phyloP scores from a whole-genome alignment of 129 eudicot species.

The Dittrichia graveolens region DNA sequence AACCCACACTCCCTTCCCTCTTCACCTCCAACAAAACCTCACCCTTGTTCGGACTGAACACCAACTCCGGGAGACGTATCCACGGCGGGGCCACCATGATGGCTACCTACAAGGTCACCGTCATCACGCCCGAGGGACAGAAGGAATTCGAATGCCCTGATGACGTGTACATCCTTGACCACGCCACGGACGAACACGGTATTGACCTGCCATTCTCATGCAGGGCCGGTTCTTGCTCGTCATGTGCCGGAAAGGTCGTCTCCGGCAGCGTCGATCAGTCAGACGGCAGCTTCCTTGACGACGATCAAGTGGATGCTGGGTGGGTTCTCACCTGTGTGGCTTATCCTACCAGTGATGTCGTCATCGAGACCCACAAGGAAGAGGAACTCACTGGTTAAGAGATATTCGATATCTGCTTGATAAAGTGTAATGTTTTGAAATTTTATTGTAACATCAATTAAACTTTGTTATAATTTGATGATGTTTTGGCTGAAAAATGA shows the following conservation, averaged over 20 bases:
- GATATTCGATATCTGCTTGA: not conserved
- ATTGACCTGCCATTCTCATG: constrained; percentile 76
- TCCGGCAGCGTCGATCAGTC: constrained; percentile 66
- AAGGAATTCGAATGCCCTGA: constrained; percentile 45
- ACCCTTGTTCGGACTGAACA: constrained; percentile 39
- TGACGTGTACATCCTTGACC: constrained; percentile 63
- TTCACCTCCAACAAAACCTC: constrained; percentile 21
- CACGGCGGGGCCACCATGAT: constrained; percentile 44
- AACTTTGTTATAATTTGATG: too few species aligned
- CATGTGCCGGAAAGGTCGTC: constrained; percentile 67
- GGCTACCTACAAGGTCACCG: constrained; percentile 68
- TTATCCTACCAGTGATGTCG: constrained; percentile 50
- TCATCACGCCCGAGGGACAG: constrained; percentile 66
- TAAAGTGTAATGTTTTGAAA: not conserved
- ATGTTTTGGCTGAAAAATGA: too few species aligned
- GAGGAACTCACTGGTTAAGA: constrained; percentile 45
- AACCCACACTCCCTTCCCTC: constrained; percentile 33
- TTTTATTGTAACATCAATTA: too few species aligned
- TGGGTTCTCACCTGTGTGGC: constrained; percentile 86
- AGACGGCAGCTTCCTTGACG: constrained; percentile 58
- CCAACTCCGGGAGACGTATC: not conserved
- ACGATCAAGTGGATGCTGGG: constrained; percentile 55
- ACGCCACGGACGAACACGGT: constrained; percentile 53
- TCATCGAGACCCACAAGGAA: constrained; percentile 91
- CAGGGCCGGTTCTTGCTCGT: constrained; percentile 84